Conservation (phyloP, 768 basidiomycete species). For the Suillus clintonianus region DNA sequence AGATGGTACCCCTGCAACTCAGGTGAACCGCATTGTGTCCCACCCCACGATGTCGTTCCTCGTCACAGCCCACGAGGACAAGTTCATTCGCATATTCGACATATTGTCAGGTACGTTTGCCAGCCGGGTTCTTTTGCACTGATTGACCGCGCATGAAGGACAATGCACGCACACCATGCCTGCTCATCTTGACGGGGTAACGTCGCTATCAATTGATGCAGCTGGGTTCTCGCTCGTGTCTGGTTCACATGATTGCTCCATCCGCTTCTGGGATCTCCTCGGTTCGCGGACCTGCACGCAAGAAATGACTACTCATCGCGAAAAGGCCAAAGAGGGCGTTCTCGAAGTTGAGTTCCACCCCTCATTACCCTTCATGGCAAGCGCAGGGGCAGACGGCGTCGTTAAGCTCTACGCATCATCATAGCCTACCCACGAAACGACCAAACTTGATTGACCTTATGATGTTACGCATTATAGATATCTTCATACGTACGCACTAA, state of each 20-base stretch:
- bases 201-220: constrained; percentile 86
- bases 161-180: constrained; percentile 89
- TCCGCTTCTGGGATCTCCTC: constrained; percentile 93
- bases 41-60: constrained; percentile 90
- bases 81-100: constrained; percentile 89
- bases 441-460: constrained; percentile 1
- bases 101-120: constrained; percentile 65
- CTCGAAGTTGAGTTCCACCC: constrained; percentile 86
- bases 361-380: constrained; percentile 83
- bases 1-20: constrained; percentile 77
- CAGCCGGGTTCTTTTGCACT: background rate
- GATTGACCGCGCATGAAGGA: constrained; percentile 41
- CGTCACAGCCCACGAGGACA: constrained; percentile 92
- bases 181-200: constrained; percentile 90
- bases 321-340: constrained; percentile 90
- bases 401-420: constrained; percentile 90
- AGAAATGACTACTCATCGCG: constrained; percentile 86
- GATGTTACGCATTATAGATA: constrained; percentile 18
- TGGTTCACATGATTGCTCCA: constrained; percentile 90
- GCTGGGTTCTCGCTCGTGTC: constrained; percentile 88
- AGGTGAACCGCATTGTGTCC: constrained; percentile 84
- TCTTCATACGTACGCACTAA: constrained; percentile 19
- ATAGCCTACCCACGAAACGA: constrained; percentile 37
- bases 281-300: constrained; percentile 81
- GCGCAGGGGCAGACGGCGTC: constrained; percentile 94